Evolutionary conservation across 805 yeast genomes (phyloP), one percentile per base, ranked within the genome.

Genomic region (Teunomyces tritomae): DNA sequence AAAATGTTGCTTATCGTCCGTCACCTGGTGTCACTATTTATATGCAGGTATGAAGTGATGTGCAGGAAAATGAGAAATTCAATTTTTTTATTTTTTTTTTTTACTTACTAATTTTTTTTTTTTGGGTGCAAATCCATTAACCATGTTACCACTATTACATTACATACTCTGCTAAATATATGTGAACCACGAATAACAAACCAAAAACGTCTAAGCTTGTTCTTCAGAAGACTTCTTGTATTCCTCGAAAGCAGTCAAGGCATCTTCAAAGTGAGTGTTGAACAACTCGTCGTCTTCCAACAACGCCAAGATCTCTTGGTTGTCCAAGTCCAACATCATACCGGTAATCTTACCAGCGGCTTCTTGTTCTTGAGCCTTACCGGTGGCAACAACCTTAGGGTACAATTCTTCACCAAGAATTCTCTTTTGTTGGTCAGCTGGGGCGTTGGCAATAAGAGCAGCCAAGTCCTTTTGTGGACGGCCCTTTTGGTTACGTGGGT

Each of bases 311-410:
- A 94, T 87, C 76, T 92, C 97, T 64, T 83, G 83, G 74, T 87
- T 88, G 67, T 90, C 95, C 83, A 92, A 84, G 68, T 91, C 97
- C 67, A 94, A 82, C 78, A 94, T 83, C 98, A 94, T 94, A 78
- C 98, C 97, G 57, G 99, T 94, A 70, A 94, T 89, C 79, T 91
- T 92, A 77, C 97, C 96, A 58, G 97, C 97, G 64, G 96, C 89
- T 74, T 90, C 96, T 50, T 86, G 87, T 66, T 90, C 96, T 61
- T 84, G 83, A 62, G 91, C 89, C 76, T 87, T 87, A 64, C 89
- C 90, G 54, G 88, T 83, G 57, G 90, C 83, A 57, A 85, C 84
- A 64, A 94, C 87, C 82, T 84, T 88, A 66, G 95, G 90, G 82
- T 92, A 94, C 67, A 94, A 80, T 68, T 90, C 96, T 81, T 94